Conservation (phyloP, 2,329 filamentous ascomycete species). For the Colletotrichum chlorophyti region DNA sequence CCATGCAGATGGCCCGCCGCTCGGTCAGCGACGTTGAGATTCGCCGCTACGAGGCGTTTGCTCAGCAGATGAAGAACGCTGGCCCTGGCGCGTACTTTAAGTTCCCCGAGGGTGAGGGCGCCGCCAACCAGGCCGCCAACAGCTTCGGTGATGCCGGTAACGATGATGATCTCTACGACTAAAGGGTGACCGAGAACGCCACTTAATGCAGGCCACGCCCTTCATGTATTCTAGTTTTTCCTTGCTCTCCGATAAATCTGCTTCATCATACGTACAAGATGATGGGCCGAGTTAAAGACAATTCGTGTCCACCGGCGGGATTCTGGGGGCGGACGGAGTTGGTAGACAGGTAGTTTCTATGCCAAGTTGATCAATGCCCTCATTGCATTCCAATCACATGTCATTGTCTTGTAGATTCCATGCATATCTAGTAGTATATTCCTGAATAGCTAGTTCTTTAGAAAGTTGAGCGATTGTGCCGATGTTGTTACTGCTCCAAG, state of each 20-base stretch:
- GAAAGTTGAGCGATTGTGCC: too few relatives aligned
- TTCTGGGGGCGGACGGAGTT: constrained; percentile 28
- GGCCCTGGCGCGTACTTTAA: constrained; percentile 97
- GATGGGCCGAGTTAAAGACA: constrained; percentile 8
- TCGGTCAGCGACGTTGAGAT: constrained; percentile 98
- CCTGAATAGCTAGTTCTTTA: too few relatives aligned
- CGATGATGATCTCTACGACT: constrained; percentile 97
- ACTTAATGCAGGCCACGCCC: constrained; percentile 24
- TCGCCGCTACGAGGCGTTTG: constrained; percentile 96
- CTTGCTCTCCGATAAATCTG: constrained; percentile 41
- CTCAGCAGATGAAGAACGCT: constrained; percentile 98
- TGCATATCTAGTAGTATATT: too few relatives aligned
- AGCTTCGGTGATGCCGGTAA: constrained; percentile 86
- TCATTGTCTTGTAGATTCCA: too few relatives aligned
- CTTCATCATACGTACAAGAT: constrained; percentile 34
- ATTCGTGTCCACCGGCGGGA: constrained; percentile 12
- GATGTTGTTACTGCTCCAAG: too few relatives aligned
- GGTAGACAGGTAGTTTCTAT: constrained; percentile 30
- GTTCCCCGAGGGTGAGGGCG: constrained; percentile 78
- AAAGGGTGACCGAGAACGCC: constrained; percentile 48
- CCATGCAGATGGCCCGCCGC: constrained; percentile 91
- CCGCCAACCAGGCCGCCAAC: constrained; percentile 66
- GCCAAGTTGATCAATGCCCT: constrained; percentile 19
- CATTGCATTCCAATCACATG: too few relatives aligned
- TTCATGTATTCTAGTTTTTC: constrained; percentile 56